These are phyloP conservation scores for Cladosporium sp. DNA, from an alignment of 2,329 filamentous ascomycete species.

Conservation along the genomic window DNA sequence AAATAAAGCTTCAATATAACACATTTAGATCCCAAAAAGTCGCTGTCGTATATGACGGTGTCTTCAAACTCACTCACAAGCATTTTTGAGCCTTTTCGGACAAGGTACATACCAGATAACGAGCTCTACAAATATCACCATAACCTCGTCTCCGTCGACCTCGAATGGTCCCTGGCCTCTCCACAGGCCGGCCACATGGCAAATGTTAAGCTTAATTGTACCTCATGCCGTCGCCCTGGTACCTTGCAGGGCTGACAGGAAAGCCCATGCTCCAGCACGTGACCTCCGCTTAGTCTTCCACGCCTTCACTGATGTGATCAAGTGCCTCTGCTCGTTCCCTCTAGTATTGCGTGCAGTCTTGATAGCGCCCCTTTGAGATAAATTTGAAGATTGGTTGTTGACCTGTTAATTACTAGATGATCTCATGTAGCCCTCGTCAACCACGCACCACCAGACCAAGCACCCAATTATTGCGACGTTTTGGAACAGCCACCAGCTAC, in stretches of 20 bases:
- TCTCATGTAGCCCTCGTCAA: no score
- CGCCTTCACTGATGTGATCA: not conserved
- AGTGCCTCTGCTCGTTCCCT: not conserved
- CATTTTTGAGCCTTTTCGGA: not conserved
- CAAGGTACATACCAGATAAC: not conserved
- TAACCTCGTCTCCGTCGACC: not conserved
- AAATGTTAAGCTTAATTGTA: conserved; percentile 17
- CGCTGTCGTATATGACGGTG: not conserved
- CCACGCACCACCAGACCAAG: no score
- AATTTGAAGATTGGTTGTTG: no score
- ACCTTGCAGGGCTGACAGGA: conserved; percentile 18
- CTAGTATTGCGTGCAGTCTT: not conserved
- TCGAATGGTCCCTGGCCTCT: conserved; percentile 13
- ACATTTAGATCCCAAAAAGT: not conserved
- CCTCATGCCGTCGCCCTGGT: conserved; percentile 12
- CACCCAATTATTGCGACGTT: no score
- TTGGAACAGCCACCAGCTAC: no score
- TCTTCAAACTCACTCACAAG: not conserved
- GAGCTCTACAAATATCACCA: not conserved
- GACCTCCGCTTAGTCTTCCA: conserved; percentile 3
- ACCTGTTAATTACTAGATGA: no score
- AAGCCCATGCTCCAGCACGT: conserved; percentile 4
- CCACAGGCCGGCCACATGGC: conserved; percentile 17
- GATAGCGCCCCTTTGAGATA: no score
- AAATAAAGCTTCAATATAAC: not conserved